Evolutionary conservation across 768 basidiomycete species (phyloP).

Genomic region (Collybiopsis luxurians): DNA sequence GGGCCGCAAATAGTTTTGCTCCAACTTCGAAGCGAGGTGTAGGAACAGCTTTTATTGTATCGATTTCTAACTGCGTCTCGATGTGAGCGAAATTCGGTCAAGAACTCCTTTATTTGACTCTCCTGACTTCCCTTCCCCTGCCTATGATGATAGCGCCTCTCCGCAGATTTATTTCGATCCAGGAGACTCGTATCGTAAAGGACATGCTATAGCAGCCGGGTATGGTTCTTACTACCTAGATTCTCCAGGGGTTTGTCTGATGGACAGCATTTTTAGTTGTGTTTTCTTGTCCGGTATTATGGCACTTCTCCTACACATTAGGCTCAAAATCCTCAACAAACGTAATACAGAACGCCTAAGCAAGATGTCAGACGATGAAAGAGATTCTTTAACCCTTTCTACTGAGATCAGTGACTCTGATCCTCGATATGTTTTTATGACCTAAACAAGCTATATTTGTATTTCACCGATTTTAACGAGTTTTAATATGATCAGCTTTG

Average conservation of each 20-base stretch:
- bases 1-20: slow-evolving; percentile 57
- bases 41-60: slow-evolving; percentile 59
- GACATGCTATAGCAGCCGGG: slow-evolving; percentile 56
- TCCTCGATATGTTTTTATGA: slow-evolving; percentile 54
- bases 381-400: slow-evolving; percentile 20
- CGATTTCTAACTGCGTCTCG: slow-evolving; percentile 55
- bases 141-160: slow-evolving; percentile 37
- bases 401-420: slow-evolving; percentile 48
- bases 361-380: slow-evolving; percentile 28
- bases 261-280: slow-evolving; percentile 27
- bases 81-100: slow-evolving; percentile 35
- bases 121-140: not conserved
- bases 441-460: slow-evolving; percentile 12
- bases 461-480: not conserved
- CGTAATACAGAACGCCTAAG: slow-evolving; percentile 28
- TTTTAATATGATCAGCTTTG: not conserved
- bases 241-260: not conserved
- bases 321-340: slow-evolving; percentile 41
- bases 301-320: slow-evolving; percentile 43
- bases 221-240: slow-evolving; percentile 16
- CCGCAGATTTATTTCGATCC: slow-evolving; percentile 59
- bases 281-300: slow-evolving; percentile 39
- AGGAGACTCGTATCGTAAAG: slow-evolving; percentile 46
- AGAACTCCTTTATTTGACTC: not conserved
- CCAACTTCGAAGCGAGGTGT: slow-evolving; percentile 61